Evolutionary conservation across 2,329 filamentous ascomycete genomes (phyloP).

Genomic region (Chaetomium sp.): DNA sequence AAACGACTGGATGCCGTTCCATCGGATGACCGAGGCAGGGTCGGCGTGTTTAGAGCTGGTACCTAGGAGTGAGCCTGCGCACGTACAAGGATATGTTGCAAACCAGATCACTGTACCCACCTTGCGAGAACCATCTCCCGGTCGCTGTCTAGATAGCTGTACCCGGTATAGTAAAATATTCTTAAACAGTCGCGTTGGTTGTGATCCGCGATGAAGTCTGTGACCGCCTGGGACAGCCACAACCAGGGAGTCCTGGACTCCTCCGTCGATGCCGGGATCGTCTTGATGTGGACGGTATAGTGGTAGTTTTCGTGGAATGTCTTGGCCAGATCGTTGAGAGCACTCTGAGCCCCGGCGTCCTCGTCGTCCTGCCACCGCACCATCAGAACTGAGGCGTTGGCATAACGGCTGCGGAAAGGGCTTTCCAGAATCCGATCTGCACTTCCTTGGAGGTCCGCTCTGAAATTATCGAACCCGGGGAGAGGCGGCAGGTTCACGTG

Average conservation of each 20-base stretch:
- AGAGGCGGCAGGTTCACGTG: slow-evolving; percentile 46
- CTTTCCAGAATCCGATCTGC: slow-evolving; percentile 54
- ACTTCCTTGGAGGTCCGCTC: slow-evolving; percentile 55
- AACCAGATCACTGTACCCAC: slow-evolving; percentile 40
- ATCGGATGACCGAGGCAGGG: slow-evolving; percentile 53
- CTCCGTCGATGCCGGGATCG: slow-evolving; percentile 54
- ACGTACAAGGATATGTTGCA: neutral
- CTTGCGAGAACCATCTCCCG: slow-evolving; percentile 61
- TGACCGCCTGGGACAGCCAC: slow-evolving; percentile 56
- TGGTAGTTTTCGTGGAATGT: slow-evolving; percentile 57
- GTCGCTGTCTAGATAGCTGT: slow-evolving; percentile 57
- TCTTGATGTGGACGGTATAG: slow-evolving; percentile 51
- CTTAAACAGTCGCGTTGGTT: slow-evolving; percentile 60
- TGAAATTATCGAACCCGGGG: slow-evolving; percentile 54
- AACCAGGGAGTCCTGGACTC: slow-evolving; percentile 53
- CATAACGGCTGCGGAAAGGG: slow-evolving; percentile 56
- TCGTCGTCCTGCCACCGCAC: slow-evolving; percentile 60
- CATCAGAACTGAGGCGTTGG: slow-evolving; percentile 55
- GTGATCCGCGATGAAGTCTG: slow-evolving; percentile 55
- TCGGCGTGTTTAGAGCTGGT: slow-evolving; percentile 51
- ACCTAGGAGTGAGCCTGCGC: slow-evolving; percentile 29
- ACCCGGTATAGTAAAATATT: slow-evolving; percentile 60
- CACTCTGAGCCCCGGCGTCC: slow-evolving; percentile 45
- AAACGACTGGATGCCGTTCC: slow-evolving; percentile 59
- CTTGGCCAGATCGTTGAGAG: slow-evolving; percentile 52